A percentile compares a stretch with the other conserved stretches of the same genome.
These are phyloP conservation scores for Viola odorata DNA, from an alignment of 345 rosid species.

Conservation along the genomic window DNA sequence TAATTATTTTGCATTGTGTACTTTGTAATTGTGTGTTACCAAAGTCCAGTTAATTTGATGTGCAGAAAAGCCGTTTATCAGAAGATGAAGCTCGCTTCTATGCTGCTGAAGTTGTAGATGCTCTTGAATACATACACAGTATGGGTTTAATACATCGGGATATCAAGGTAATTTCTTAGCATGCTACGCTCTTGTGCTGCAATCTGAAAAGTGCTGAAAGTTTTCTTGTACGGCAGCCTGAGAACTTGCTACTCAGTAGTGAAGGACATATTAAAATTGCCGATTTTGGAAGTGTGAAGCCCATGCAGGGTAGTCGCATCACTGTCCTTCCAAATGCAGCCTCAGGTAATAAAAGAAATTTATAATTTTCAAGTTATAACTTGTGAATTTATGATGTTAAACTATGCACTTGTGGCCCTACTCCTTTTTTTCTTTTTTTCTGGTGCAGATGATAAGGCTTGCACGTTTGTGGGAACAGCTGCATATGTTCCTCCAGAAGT, in stretches of 20 bases:
- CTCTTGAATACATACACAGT: conserved; percentile 87
- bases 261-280: conserved; percentile 95
- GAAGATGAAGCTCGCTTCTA: conserved; percentile 94
- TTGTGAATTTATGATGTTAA: neutral
- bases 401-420: conserved; percentile 2
- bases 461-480: conserved; percentile 96
- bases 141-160: conserved; percentile 97
- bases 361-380: conserved; percentile 1
- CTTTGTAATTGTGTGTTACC: neutral
- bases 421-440: conserved; percentile 3
- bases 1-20: neutral
- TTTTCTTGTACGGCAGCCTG: conserved; percentile 62
- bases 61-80: conserved; percentile 69
- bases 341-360: conserved; percentile 48
- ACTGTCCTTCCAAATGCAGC: conserved; percentile 92
- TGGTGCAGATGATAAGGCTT: conserved; percentile 79
- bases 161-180: conserved; percentile 58
- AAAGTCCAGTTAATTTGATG: conserved; percentile 9
- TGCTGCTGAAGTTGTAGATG: conserved; percentile 87
- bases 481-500: conserved; percentile 99
- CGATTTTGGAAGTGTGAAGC: conserved; percentile 98
- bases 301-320: conserved; percentile 86
- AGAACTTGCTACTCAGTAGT: conserved; percentile 69
- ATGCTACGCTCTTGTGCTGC: conserved; percentile 3
- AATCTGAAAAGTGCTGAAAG: conserved; percentile 17